phyloP scores from a whole-genome alignment of 2,329 filamentous ascomycete genomes.

The Cladosporium cucumerinum region DNA sequence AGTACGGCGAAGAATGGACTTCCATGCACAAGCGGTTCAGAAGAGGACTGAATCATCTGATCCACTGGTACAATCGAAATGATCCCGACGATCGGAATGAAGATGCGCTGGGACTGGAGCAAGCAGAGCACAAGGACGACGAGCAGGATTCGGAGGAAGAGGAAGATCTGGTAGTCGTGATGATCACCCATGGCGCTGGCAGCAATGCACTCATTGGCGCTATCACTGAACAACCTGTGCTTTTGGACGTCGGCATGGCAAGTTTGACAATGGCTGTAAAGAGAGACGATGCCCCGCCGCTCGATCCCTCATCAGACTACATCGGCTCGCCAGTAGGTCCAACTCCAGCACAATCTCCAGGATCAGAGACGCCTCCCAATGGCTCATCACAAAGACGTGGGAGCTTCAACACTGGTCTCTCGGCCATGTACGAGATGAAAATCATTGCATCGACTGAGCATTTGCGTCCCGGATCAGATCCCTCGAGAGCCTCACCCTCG shows the following conservation, averaged over 20 bases:
- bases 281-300: constrained; percentile 42
- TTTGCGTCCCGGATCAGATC: constrained; percentile 53
- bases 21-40: constrained; percentile 90
- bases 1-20: constrained; percentile 91
- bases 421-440: constrained; percentile 67
- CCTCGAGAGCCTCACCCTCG: constrained; percentile 20
- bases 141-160: constrained; percentile 56
- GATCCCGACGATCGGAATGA: constrained; percentile 36
- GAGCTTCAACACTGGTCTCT: constrained; percentile 45
- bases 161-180: constrained; percentile 73
- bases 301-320: constrained; percentile 13
- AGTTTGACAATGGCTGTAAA: constrained; percentile 85
- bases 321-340: constrained; percentile 11
- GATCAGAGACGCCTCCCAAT: constrained; percentile 21
- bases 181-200: constrained; percentile 92
- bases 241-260: constrained; percentile 85
- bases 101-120: constrained; percentile 35
- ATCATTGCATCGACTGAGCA: constrained; percentile 74
- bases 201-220: constrained; percentile 94
- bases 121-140: constrained; percentile 35
- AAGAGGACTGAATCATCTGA: constrained; percentile 70
- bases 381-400: constrained; percentile 36
- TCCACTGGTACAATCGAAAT: constrained; percentile 71
- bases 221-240: constrained; percentile 83
- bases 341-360: constrained; percentile 20